phyloP scores from a whole-genome alignment of 2,329 filamentous ascomycete species.

The Beauveria sp. region DNA sequence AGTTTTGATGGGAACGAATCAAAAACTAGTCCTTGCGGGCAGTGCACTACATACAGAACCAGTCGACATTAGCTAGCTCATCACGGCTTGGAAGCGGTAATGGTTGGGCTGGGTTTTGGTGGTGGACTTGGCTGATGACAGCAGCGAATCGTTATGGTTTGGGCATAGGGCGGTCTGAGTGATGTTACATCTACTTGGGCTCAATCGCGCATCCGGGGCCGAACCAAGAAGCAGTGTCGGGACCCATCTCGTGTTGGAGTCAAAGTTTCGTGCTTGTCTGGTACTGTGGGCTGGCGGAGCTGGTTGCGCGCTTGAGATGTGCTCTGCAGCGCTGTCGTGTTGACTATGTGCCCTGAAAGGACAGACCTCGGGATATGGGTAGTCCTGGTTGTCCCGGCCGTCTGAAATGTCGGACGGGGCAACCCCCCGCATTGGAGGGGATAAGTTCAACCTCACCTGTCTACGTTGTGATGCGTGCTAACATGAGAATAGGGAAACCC shows the following conservation, averaged over 20 bases:
- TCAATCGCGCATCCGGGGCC: conserved; percentile 10
- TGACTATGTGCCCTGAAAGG: conserved; percentile 22
- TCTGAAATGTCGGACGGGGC: conserved; percentile 43
- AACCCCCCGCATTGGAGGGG: conserved; percentile 38
- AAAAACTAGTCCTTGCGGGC: conserved; percentile 93
- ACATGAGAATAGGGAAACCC: not conserved
- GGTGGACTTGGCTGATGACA: not conserved
- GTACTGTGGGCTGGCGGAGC: conserved; percentile 19
- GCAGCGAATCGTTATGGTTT: not conserved
- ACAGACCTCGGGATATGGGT: conserved; percentile 28
- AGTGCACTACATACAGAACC: conserved; percentile 77
- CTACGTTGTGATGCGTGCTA: not conserved
- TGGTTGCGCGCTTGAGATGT: not conserved
- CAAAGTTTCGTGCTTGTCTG: conserved; percentile 90
- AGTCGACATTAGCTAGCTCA: conserved; percentile 21
- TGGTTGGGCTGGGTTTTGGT: not conserved
- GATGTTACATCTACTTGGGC: not conserved
- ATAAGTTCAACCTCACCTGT: conserved; percentile 36
- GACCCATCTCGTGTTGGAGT: conserved; percentile 90
- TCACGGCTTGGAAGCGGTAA: not conserved
- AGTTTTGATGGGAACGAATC: conserved; percentile 60
- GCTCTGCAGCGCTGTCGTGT: conserved; percentile 13
- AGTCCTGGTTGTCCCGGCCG: conserved; percentile 41
- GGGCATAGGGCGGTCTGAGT: not conserved
- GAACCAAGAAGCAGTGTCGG: conserved; percentile 35